A percentile compares a stretch with the other conserved stretches of the same genome.
phyloP scores from a whole-genome alignment of 176 grass and related monocot species.

The Areca catechu region DNA sequence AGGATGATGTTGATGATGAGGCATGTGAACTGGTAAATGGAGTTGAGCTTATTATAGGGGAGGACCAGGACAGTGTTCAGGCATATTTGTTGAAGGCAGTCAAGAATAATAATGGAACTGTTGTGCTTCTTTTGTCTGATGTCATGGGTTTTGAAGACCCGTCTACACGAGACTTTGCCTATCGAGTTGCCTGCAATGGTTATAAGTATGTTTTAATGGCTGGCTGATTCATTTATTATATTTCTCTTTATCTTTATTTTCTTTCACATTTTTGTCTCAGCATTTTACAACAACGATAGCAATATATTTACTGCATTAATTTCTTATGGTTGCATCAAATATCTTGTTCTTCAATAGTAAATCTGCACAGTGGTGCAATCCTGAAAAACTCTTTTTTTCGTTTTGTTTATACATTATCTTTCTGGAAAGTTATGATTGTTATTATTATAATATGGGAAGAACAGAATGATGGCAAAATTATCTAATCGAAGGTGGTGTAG shows the following conservation, averaged over 20 bases:
- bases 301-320: too few species aligned
- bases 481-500: too few species aligned
- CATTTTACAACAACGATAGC: too few species aligned
- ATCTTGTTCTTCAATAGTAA: too few species aligned
- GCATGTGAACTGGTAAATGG: slow-evolving; percentile 83
- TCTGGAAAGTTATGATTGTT: too few species aligned
- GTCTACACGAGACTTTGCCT: slow-evolving; percentile 76
- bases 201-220: slow-evolving; percentile 54
- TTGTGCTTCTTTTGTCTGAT: slow-evolving; percentile 79
- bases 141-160: slow-evolving; percentile 80
- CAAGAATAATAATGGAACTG: slow-evolving; percentile 93
- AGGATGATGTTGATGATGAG: slow-evolving; percentile 51
- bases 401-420: too few species aligned
- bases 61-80: slow-evolving; percentile 43
- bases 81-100: slow-evolving; percentile 73
- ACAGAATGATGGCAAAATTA: too few species aligned
- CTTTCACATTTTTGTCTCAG: neutral
- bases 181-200: slow-evolving; percentile 80
- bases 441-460: too few species aligned
- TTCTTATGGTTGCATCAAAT: too few species aligned
- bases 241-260: neutral
- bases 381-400: too few species aligned
- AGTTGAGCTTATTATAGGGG: slow-evolving; percentile 61
- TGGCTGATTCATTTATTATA: neutral
- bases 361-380: too few species aligned